A percentile compares a stretch with the other conserved stretches of the same genome.
These are phyloP conservation scores for Pilobolus umbonatus DNA, from an alignment of 192 early-diverging fungal species.

Conservation along the genomic window DNA sequence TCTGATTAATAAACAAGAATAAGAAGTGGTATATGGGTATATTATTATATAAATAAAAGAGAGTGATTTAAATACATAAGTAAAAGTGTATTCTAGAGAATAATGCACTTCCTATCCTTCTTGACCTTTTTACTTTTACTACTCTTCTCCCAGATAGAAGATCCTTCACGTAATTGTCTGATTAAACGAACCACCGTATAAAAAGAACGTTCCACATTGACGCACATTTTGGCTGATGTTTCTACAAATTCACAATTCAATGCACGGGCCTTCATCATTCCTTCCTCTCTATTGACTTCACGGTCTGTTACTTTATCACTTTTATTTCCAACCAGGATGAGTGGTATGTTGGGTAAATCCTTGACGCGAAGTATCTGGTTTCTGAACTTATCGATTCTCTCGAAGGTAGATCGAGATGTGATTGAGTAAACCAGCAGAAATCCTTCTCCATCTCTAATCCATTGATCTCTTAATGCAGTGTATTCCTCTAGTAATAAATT, in stretches of 20 bases:
- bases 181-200: slow-evolving; percentile 71
- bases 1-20: too few relatives aligned
- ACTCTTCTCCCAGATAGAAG: neutral
- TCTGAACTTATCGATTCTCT: slow-evolving; percentile 71
- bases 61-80: too few relatives aligned
- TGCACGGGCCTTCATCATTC: slow-evolving; percentile 59
- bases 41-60: too few relatives aligned
- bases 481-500: slow-evolving; percentile 51
- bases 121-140: slow-evolving; percentile 9
- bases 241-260: slow-evolving; percentile 78
- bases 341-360: slow-evolving; percentile 70
- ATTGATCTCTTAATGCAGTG: slow-evolving; percentile 73
- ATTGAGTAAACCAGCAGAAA: slow-evolving; percentile 86
- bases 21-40: too few relatives aligned
- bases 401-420: slow-evolving; percentile 76
- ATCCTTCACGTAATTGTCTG: slow-evolving; percentile 46
- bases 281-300: slow-evolving; percentile 77
- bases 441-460: slow-evolving; percentile 74
- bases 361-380: slow-evolving; percentile 83
- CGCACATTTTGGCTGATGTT: slow-evolving; percentile 75
- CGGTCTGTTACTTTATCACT: slow-evolving; percentile 75
- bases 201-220: slow-evolving; percentile 86
- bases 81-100: neutral
- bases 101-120: slow-evolving; percentile 12
- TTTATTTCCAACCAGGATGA: slow-evolving; percentile 88